Evolutionary conservation across 2,329 filamentous ascomycete genomes (phyloP).

Genomic region (Botrytis squamosa): DNA sequence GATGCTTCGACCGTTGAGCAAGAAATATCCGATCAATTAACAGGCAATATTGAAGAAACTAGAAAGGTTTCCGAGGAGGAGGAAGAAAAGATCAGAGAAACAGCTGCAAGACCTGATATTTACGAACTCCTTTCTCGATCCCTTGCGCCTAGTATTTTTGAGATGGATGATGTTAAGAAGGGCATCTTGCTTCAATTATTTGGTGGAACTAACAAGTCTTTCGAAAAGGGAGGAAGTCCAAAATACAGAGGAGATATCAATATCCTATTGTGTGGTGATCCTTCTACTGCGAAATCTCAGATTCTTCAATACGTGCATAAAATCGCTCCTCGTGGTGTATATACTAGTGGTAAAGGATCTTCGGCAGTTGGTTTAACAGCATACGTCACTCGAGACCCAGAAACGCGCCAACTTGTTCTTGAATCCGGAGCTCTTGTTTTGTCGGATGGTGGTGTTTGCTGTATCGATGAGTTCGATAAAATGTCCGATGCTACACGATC

Average conservation of each 20-base stretch:
- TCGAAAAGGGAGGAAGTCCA: conserved; percentile 92
- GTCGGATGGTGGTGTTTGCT: conserved; percentile 73
- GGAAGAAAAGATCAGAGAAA: conserved; percentile 81
- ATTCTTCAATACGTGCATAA: conserved; percentile 93
- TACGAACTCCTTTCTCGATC: conserved; percentile 92
- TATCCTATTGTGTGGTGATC: conserved; percentile 92
- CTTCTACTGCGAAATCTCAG: conserved; percentile 95
- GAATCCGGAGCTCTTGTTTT: conserved; percentile 73
- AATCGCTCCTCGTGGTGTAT: conserved; percentile 85
- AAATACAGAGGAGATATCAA: conserved; percentile 98
- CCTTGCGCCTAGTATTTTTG: conserved; percentile 90
- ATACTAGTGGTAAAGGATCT: conserved; percentile 74
- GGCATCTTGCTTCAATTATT: conserved; percentile 95
- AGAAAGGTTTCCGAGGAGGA: conserved; percentile 83
- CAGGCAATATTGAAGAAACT: conserved; percentile 74
- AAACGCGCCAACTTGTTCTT: conserved; percentile 70
- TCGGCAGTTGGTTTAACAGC: conserved; percentile 75
- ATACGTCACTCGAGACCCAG: conserved; percentile 73
- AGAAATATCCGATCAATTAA: conserved; percentile 60
- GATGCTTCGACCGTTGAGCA: conserved; percentile 86
- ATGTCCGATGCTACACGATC: conserved; percentile 74
- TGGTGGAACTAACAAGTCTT: conserved; percentile 96
- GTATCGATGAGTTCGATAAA: conserved; percentile 79
- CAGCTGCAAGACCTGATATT: conserved; percentile 76
- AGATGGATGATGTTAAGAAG: conserved; percentile 99